A percentile compares a stretch with the other conserved stretches of the same genome.
These are phyloP conservation scores for Coprinellus aureogranulatus DNA, from an alignment of 768 basidiomycete species.

Conservation along the genomic window DNA sequence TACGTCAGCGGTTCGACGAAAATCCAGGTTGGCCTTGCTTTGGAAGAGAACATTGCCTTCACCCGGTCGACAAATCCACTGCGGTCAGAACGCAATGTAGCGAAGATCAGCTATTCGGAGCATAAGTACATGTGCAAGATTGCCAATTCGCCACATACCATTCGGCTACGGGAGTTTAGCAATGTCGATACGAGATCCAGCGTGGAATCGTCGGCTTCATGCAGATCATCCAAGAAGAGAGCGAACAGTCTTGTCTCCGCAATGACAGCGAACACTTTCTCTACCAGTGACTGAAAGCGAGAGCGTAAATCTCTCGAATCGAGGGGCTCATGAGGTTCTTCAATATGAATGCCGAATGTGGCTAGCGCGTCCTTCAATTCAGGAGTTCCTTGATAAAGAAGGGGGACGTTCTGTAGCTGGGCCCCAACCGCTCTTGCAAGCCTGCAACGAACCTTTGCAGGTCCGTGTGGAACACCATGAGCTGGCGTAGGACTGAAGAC, in stretches of 20 bases:
- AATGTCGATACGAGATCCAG: conserved; percentile 65
- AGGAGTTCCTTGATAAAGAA: conserved; percentile 69
- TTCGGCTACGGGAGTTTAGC: conserved; percentile 61
- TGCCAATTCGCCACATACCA: conserved; percentile 38
- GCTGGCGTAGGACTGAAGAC: conserved; percentile 68
- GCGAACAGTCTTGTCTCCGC: conserved; percentile 70
- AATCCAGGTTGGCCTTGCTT: conserved; percentile 66
- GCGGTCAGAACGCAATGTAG: conserved; percentile 53
- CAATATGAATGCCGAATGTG: conserved; percentile 51
- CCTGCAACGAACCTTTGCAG: conserved; percentile 62
- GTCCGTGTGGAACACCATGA: conserved; percentile 73
- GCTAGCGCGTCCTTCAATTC: conserved; percentile 64
- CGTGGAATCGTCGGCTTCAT: conserved; percentile 71
- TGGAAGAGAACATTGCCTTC: conserved; percentile 53
- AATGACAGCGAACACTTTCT: conserved; percentile 66
- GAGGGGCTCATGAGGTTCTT: conserved; percentile 52
- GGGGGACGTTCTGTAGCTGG: conserved; percentile 68
- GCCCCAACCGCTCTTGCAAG: conserved; percentile 60
- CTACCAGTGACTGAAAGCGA: conserved; percentile 67
- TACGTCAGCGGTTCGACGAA: conserved; percentile 58
- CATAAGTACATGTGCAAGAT: conserved; percentile 7
- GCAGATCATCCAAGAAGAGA: conserved; percentile 70
- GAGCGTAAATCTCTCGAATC: conserved; percentile 62
- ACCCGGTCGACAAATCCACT: conserved; percentile 52
- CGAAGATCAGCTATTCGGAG: conserved; percentile 54